Evolutionary conservation across 768 basidiomycete species (phyloP).

Genomic region (Myochromella boudieri): DNA sequence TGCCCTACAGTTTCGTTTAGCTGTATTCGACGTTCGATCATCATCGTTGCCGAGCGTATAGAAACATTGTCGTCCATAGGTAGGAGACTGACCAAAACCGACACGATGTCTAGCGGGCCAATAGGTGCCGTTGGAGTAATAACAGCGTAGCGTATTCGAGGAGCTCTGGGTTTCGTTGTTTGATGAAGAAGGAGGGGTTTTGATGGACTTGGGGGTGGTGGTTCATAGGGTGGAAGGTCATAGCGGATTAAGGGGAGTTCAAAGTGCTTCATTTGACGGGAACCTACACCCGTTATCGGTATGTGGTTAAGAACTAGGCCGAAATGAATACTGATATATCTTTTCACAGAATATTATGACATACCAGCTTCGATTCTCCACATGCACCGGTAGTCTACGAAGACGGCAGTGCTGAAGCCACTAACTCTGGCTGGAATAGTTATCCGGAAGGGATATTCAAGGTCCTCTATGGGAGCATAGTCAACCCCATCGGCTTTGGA

Average conservation of each 20-base stretch:
- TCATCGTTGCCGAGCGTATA: slow-evolving; percentile 62
- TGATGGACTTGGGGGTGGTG: slow-evolving; percentile 33
- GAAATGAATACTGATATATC: slow-evolving; percentile 16
- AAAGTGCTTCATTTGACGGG: slow-evolving; percentile 65
- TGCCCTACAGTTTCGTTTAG: slow-evolving; percentile 42
- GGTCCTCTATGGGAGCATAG: slow-evolving; percentile 60
- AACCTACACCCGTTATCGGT: slow-evolving; percentile 65
- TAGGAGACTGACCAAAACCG: slow-evolving; percentile 62
- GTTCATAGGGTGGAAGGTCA: slow-evolving; percentile 49
- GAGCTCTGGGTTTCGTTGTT: slow-evolving; percentile 56
- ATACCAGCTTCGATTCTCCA: slow-evolving; percentile 84
- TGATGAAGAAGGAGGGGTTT: slow-evolving; percentile 37
- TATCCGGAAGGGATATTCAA: slow-evolving; percentile 72
- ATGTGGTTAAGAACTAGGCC: slow-evolving; percentile 64
- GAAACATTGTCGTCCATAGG: slow-evolving; percentile 56
- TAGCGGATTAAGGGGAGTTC: slow-evolving; percentile 74
- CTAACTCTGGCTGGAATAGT: slow-evolving; percentile 59
- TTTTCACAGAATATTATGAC: slow-evolving; percentile 25
- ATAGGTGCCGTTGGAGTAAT: slow-evolving; percentile 56
- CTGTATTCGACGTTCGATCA: slow-evolving; percentile 71
- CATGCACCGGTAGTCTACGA: slow-evolving; percentile 75
- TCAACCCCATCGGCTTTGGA: slow-evolving; percentile 55
- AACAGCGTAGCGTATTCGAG: slow-evolving; percentile 60
- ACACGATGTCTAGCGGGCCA: slow-evolving; percentile 72
- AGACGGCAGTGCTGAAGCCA: slow-evolving; percentile 70